Percentiles rank a stretch among this genome's conserved stretches.
These are phyloP conservation scores for Debaryomyces udenii DNA, from an alignment of 1,139 yeast species.

Conservation along the genomic window DNA sequence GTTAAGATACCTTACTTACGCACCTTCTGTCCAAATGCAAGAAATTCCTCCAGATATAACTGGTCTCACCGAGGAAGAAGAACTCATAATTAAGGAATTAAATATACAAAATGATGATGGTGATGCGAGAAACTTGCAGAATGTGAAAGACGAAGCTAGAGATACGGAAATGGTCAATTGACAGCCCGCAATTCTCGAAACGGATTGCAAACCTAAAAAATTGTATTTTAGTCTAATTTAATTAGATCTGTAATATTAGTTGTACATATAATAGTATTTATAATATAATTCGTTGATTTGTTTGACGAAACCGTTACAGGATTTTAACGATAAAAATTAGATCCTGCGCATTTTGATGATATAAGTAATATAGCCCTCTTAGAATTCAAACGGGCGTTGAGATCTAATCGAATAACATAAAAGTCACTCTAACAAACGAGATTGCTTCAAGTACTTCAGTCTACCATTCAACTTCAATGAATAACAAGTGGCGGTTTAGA, in stretches of 20 bases:
- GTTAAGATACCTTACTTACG: slow-evolving; percentile 78
- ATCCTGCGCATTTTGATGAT: too few relatives aligned
- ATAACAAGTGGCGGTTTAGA: background rate
- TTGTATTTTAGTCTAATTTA: slow-evolving; percentile 5
- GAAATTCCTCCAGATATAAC: slow-evolving; percentile 85
- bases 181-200: background rate
- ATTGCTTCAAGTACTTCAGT: background rate
- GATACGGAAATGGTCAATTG: slow-evolving; percentile 21
- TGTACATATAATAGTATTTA: background rate
- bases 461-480: slow-evolving; percentile 2
- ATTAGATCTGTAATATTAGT: slow-evolving; percentile 7
- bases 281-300: background rate
- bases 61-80: slow-evolving; percentile 66
- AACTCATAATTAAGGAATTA: slow-evolving; percentile 51
- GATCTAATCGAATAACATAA: too few relatives aligned
- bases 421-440: too few relatives aligned
- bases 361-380: too few relatives aligned
- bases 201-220: too few relatives aligned
- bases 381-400: too few relatives aligned
- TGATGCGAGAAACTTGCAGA: slow-evolving; percentile 18
- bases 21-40: slow-evolving; percentile 94
- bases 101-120: slow-evolving; percentile 52
- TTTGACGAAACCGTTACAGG: too few relatives aligned
- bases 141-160: slow-evolving; percentile 34
- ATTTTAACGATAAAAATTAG: too few relatives aligned